phyloP scores from a whole-genome alignment of 345 rosid species.

The Cardiospermum halicacabum region DNA sequence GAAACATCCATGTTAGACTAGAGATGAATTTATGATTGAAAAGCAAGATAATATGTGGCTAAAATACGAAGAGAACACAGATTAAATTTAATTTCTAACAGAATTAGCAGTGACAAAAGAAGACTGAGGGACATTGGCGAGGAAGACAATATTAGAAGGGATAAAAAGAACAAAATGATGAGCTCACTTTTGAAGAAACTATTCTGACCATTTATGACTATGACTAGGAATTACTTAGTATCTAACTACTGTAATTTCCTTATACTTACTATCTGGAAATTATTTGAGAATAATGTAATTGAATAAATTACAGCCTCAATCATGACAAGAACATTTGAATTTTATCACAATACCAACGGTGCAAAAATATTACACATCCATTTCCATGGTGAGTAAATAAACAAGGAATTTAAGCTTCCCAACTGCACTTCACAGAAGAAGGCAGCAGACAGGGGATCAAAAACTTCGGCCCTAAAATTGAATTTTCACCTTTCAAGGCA shows the following conservation, averaged over 20 bases:
- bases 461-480: neutral
- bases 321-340: neutral
- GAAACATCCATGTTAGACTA: conserved; percentile 19
- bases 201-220: too few species aligned
- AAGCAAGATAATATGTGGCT: neutral
- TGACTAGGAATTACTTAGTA: neutral
- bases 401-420: neutral
- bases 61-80: neutral
- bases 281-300: neutral
- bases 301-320: neutral
- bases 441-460: neutral
- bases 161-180: neutral
- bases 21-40: neutral
- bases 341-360: neutral
- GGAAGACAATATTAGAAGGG: too few species aligned
- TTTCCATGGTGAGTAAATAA: neutral
- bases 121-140: neutral
- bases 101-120: neutral
- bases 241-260: neutral
- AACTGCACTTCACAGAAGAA: neutral
- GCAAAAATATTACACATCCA: neutral
- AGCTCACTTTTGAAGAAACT: neutral
- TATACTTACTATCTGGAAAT: neutral
- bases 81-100: neutral
- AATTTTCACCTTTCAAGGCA: neutral